Base-by-base conservation (phyloP, 2,329 filamentous ascomycete genomes). In the Penicillium sp. region DNA sequence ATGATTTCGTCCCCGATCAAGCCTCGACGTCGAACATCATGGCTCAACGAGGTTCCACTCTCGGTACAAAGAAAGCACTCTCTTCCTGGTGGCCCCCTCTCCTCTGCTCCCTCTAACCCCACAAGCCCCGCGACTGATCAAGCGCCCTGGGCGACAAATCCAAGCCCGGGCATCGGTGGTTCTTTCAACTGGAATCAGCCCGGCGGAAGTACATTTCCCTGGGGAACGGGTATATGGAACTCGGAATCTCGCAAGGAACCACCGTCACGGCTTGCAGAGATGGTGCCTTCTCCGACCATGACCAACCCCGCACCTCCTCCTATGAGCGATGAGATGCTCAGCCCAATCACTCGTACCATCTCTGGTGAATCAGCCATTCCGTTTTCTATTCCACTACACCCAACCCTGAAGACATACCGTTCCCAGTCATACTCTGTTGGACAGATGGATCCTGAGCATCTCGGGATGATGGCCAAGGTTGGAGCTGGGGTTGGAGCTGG, bases 371-470 rank as follows among this genome's bases (percentile, higher is more conserved):
- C 80, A 9, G 70, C 79, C 7, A 90, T 96, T 53, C 90, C 91
- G 1, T 96, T 96, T 68, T 84, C 90, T 7, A 96, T 96, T 63
- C 92, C 92, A 4, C 81, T 96, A 21, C 90, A 96, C 61, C 92
- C 93, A 1, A 95, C 91, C 0, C 90, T 90, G 1, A 98, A 98
- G 75, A 92, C 91, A 1, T 95, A 96, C 67, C 88, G 95, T 44
- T 99, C 95, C 6, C 91, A 97, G 74, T 98, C 95, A 5, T 98
- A 98, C 74, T 98, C 93, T 0, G 93, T 96, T 48, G 93, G 93
- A 5, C 93, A 97, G 71, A 80, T 92, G 59, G 92, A 96, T 52
- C 84, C 87, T 1, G 90, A 93, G 57, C 68, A 70, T 22, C 52
- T 73, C 16, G 68, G 63, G 24, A 55, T 74, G 21, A 65, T 73